Percentiles rank a stretch among this genome's conserved stretches.
phyloP scores from a whole-genome alignment of 1,284 basidiomycete species.

The Leccinum cinnamomeum region DNA sequence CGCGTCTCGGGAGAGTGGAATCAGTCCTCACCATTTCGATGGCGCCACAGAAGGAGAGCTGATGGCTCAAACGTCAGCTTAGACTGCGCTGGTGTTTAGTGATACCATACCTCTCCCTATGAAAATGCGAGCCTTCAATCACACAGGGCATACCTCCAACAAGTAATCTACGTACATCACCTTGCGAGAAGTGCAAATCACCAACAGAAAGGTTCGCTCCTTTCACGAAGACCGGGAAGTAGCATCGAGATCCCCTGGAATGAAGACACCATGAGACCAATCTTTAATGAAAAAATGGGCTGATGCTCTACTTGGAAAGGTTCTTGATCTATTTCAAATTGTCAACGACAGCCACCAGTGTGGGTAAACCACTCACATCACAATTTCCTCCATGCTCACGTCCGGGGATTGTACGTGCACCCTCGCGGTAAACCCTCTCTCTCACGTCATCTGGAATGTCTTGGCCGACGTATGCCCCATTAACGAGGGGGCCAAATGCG shows the following conservation, averaged over 20 bases:
- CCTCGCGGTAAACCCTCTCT: slow-evolving; percentile 62
- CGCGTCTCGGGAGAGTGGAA: background rate
- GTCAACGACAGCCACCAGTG: slow-evolving; percentile 3
- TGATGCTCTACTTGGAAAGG: slow-evolving; percentile 49
- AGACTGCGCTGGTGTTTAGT: background rate
- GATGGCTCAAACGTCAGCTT: slow-evolving; percentile 5
- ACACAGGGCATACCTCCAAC: background rate
- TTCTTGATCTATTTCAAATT: slow-evolving; percentile 61
- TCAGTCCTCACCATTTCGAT: slow-evolving; percentile 64
- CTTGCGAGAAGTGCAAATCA: slow-evolving; percentile 81
- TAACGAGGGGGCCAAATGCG: slow-evolving; percentile 61
- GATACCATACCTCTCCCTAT: slow-evolving; percentile 51
- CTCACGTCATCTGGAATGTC: slow-evolving; percentile 49
- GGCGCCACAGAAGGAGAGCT: slow-evolving; percentile 77
- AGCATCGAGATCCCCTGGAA: slow-evolving; percentile 62
- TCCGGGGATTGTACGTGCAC: slow-evolving; percentile 76
- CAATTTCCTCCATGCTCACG: slow-evolving; percentile 83
- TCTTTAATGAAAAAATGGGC: background rate
- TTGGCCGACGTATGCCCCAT: slow-evolving; percentile 71
- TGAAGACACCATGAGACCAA: background rate
- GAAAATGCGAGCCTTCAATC: slow-evolving; percentile 1
- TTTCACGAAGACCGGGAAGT: slow-evolving; percentile 76
- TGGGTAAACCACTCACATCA: slow-evolving; percentile 48
- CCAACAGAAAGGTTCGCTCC: slow-evolving; percentile 80
- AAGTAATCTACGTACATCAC: slow-evolving; percentile 52